These are phyloP conservation scores for Kodamaea plutei DNA, from an alignment of 1,139 yeast genomes.

Conservation along the genomic window DNA sequence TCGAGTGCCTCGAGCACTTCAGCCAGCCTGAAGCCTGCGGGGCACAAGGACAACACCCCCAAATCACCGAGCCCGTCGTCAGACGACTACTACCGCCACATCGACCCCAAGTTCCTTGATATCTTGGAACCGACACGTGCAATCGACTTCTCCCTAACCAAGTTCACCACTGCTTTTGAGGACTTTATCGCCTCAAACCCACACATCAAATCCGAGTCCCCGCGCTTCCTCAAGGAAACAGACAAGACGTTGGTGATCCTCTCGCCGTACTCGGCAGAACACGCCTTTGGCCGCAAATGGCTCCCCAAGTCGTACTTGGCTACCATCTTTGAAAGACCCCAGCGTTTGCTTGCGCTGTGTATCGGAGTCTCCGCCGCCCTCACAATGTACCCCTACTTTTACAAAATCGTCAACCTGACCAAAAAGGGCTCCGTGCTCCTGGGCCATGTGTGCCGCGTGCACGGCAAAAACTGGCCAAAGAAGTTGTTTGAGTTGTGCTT, in stretches of 20 bases:
- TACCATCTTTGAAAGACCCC: constrained; percentile 82
- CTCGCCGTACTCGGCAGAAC: constrained; percentile 61
- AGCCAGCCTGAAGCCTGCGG: no score
- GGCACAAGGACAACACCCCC: not conserved
- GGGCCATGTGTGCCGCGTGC: constrained; percentile 68
- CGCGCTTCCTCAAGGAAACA: constrained; percentile 37
- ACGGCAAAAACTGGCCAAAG: constrained; percentile 71
- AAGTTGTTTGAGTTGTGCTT: constrained; percentile 56
- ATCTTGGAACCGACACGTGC: constrained; percentile 31
- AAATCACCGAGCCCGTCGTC: constrained; percentile 6
- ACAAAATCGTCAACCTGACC: constrained; percentile 48
- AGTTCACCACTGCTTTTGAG: constrained; percentile 41
- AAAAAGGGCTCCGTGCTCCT: constrained; percentile 45
- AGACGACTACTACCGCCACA: constrained; percentile 8
- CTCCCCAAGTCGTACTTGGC: constrained; percentile 62
- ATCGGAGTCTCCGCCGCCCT: constrained; percentile 77
- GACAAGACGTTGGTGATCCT: constrained; percentile 52
- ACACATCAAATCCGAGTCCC: constrained; percentile 50
- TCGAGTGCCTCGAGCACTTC: constrained; percentile 5
- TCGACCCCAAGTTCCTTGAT: constrained; percentile 21
- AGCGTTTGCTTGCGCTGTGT: constrained; percentile 69
- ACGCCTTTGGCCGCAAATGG: constrained; percentile 75
- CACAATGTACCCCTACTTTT: constrained; percentile 63
- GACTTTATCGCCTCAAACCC: constrained; percentile 53
- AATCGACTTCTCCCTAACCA: constrained; percentile 33